Evolutionary conservation across 2,329 filamentous ascomycete species (phyloP).

Genomic region (Emmonsiellopsis sp.): DNA sequence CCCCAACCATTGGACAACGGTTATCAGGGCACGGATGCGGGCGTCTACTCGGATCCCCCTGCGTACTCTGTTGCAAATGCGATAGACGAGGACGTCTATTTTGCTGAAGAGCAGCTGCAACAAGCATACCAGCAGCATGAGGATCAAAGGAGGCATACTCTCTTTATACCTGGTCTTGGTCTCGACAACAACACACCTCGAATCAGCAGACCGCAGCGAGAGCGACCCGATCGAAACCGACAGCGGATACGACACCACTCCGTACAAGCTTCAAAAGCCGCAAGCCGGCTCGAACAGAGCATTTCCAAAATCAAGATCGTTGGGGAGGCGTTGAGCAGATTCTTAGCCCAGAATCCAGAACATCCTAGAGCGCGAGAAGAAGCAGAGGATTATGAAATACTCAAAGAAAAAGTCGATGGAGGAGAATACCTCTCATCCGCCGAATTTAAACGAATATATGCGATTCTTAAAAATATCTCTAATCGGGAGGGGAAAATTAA

Average conservation of each 20-base stretch:
- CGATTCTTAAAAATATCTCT: conserved; percentile 5
- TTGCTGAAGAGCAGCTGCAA: neutral
- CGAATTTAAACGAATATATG: conserved; percentile 3
- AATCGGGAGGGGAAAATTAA: neutral
- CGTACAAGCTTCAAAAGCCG: neutral
- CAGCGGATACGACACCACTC: neutral
- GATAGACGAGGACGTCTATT: neutral
- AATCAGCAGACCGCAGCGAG: neutral
- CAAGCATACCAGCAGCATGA: neutral
- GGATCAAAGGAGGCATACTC: neutral
- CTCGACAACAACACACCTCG: neutral
- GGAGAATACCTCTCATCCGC: neutral
- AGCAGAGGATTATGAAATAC: conserved; percentile 2
- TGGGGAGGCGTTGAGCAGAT: conserved; percentile 1
- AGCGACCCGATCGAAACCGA: neutral
- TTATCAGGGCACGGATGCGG: neutral
- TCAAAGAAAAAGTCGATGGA: neutral
- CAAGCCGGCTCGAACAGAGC: neutral
- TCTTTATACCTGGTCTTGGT: neutral
- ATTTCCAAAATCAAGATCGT: neutral
- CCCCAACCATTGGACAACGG: neutral
- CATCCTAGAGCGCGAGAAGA: neutral
- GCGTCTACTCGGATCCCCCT: neutral
- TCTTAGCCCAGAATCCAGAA: neutral
- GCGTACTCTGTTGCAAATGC: too few species aligned